Conservation (phyloP, 2,329 filamentous ascomycete genomes). For the Esteya vermicola region DNA sequence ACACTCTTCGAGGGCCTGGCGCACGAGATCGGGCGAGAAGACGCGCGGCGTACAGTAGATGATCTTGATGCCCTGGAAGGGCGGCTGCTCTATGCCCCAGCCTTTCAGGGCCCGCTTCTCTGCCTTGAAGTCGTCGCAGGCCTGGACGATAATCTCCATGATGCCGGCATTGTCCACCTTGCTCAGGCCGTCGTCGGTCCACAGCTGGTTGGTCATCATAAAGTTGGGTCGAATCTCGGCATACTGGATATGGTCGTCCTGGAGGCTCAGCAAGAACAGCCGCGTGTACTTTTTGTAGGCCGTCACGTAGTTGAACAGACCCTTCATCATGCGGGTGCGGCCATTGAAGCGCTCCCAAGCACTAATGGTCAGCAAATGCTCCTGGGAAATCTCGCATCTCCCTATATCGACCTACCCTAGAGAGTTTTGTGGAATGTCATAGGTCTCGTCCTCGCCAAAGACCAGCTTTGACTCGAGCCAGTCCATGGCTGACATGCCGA, state of each 20-base stretch:
- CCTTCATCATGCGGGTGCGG: slow-evolving; percentile 59
- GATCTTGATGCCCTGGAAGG: slow-evolving; percentile 53
- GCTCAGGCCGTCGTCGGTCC: slow-evolving; percentile 36
- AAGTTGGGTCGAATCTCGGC: slow-evolving; percentile 59
- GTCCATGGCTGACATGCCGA: slow-evolving; percentile 18
- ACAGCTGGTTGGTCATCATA: slow-evolving; percentile 48
- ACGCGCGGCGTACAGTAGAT: slow-evolving; percentile 58
- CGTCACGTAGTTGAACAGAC: slow-evolving; percentile 51
- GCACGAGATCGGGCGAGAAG: slow-evolving; percentile 33
- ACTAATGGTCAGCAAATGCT: slow-evolving; percentile 15
- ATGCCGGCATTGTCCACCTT: slow-evolving; percentile 42
- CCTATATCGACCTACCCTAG: slow-evolving; percentile 31
- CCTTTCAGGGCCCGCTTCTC: background rate
- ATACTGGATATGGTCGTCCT: slow-evolving; percentile 53
- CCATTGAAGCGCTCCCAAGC: slow-evolving; percentile 52
- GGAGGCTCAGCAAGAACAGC: slow-evolving; percentile 45
- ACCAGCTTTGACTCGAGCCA: slow-evolving; percentile 52
- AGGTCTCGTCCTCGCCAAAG: slow-evolving; percentile 45
- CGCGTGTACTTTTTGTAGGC: slow-evolving; percentile 49
- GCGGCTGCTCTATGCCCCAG: slow-evolving; percentile 7
- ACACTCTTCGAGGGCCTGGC: slow-evolving; percentile 43
- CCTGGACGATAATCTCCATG: slow-evolving; percentile 44
- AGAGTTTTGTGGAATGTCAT: slow-evolving; percentile 33
- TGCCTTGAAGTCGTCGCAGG: slow-evolving; percentile 32
- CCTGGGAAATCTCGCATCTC: background rate